phyloP scores from a whole-genome alignment of 179 eudicot species.

The Beta corolliflora region DNA sequence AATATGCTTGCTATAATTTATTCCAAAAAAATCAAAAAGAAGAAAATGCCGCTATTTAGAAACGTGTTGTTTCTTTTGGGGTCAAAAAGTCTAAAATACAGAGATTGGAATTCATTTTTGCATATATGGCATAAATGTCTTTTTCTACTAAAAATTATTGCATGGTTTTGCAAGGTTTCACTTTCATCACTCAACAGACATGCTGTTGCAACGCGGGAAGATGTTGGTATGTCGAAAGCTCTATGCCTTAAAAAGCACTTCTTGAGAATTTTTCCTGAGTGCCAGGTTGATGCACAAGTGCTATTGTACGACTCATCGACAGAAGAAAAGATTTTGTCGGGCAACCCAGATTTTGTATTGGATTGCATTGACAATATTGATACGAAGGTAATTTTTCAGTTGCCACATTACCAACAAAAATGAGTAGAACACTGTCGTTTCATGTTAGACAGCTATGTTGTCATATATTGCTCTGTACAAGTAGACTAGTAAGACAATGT shows the following conservation, averaged over 20 bases:
- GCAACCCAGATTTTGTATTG: constrained; percentile 90
- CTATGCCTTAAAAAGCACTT: constrained; percentile 91
- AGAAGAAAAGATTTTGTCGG: constrained; percentile 89
- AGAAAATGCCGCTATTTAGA: not conserved
- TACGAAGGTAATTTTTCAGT: constrained; percentile 66
- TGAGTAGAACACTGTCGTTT: not conserved
- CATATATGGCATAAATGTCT: not conserved
- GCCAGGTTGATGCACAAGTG: constrained; percentile 86
- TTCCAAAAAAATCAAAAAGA: not conserved
- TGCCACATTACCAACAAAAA: not conserved
- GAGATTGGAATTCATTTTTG: not conserved
- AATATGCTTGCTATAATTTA: not conserved
- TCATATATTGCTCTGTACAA: not conserved
- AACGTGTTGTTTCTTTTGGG: not conserved
- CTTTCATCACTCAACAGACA: constrained; percentile 97
- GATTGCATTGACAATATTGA: constrained; percentile 99
- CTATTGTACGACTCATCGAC: constrained; percentile 75
- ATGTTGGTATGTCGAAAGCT: constrained; percentile 96
- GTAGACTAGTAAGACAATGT: not conserved
- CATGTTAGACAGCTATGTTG: not conserved
- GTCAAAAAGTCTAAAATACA: not conserved
- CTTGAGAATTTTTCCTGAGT: constrained; percentile 82
- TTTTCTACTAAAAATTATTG: constrained; percentile 4
- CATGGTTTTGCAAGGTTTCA: constrained; percentile 60
- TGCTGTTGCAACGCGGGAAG: constrained; percentile 96